phyloP scores from a whole-genome alignment of 371 early-diverging fungal species.

The Zancudomyces culisetae region DNA sequence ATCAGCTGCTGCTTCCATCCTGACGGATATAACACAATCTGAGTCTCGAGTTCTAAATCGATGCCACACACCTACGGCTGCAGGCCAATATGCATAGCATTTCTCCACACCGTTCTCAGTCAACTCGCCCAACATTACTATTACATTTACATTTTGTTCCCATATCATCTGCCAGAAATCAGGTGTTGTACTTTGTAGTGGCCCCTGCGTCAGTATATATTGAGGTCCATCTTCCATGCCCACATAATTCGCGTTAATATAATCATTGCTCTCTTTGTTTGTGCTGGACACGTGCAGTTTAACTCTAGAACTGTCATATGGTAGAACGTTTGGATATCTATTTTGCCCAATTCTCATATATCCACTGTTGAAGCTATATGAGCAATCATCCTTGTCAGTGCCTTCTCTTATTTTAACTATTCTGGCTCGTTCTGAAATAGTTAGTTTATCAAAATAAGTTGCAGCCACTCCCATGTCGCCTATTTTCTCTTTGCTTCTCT shows the following conservation, averaged over 20 bases:
- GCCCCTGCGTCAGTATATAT: slow-evolving; percentile 82
- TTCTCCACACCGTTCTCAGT: slow-evolving; percentile 37
- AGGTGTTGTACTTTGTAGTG: slow-evolving; percentile 53
- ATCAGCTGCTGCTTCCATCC: slow-evolving; percentile 11
- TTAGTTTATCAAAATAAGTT: background rate
- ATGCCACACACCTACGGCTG: slow-evolving; percentile 3
- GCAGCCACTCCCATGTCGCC: background rate
- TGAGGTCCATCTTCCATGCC: slow-evolving; percentile 15
- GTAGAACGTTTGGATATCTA: slow-evolving; percentile 8
- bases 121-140: slow-evolving; percentile 71
- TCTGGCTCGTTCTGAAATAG: background rate
- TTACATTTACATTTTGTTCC: slow-evolving; percentile 56
- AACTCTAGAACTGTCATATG: slow-evolving; percentile 6
- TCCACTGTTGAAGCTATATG: background rate
- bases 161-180: slow-evolving; percentile 88
- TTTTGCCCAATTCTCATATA: slow-evolving; percentile 1
- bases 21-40: slow-evolving; percentile 11
- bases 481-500: background rate
- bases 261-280: slow-evolving; percentile 9
- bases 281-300: background rate
- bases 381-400: background rate
- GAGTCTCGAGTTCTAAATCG: background rate
- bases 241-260: slow-evolving; percentile 24
- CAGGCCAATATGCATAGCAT: slow-evolving; percentile 62
- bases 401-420: background rate